Conservation (phyloP, 495 filamentous ascomycete genomes). For the Podospora pseudoanserina region DNA sequence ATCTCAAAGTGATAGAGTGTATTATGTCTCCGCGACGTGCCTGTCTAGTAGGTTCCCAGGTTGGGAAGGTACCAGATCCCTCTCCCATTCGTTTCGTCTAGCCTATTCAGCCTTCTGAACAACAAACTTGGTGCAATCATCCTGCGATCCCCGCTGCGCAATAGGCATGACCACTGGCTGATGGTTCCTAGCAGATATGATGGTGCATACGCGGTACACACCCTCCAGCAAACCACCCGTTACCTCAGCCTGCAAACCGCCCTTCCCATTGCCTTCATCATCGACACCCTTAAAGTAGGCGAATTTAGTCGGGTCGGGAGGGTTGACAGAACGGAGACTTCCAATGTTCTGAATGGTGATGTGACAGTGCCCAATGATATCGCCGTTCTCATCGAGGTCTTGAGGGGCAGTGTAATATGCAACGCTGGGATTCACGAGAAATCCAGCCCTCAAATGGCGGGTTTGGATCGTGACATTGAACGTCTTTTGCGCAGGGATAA, state of each 20-base stretch:
- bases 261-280: conserved; percentile 24
- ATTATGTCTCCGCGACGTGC: too few species aligned
- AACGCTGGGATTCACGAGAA: conserved; percentile 50
- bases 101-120: conserved; percentile 9
- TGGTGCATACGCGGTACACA: conserved; percentile 26
- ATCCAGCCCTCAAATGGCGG: conserved; percentile 51
- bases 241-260: conserved; percentile 21
- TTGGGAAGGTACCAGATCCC: too few species aligned
- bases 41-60: too few species aligned
- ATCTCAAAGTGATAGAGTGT: too few species aligned
- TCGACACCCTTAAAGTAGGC: conserved; percentile 28
- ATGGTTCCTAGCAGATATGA: conserved; percentile 26
- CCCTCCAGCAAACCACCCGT: conserved; percentile 20
- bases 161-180: conserved; percentile 31
- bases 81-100: neutral
- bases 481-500: conserved; percentile 38
- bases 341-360: conserved; percentile 55
- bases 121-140: conserved; percentile 29
- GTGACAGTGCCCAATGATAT: conserved; percentile 57
- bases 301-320: conserved; percentile 31
- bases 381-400: conserved; percentile 37
- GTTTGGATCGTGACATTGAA: conserved; percentile 56
- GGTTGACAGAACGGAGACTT: conserved; percentile 34
- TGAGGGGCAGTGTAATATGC: conserved; percentile 60
- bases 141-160: conserved; percentile 29